Conservation (phyloP, 2,329 filamentous ascomycete species). For the Macroventuria anomochaeta region DNA sequence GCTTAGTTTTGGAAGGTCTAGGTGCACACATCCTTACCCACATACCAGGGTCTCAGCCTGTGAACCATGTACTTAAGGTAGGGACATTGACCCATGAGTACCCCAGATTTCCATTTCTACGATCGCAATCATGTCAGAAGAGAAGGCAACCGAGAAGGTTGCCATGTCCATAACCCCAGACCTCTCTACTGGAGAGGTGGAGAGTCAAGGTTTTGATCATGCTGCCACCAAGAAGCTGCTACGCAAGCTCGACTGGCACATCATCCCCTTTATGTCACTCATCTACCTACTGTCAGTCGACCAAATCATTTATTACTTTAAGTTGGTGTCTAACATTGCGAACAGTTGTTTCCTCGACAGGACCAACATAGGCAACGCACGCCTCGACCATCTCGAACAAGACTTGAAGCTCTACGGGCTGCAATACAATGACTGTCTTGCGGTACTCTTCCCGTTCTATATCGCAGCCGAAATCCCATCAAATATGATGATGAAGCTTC, state of each 20-base stretch:
- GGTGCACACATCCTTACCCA: slow-evolving; percentile 1
- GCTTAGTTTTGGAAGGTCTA: not conserved
- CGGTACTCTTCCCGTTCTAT: slow-evolving; percentile 63
- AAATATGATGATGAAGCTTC: slow-evolving; percentile 62
- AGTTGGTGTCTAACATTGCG: not conserved
- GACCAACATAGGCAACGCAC: slow-evolving; percentile 58
- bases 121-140: slow-evolving; percentile 18
- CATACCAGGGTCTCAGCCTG: slow-evolving; percentile 3
- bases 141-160: slow-evolving; percentile 16
- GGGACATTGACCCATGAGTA: not conserved
- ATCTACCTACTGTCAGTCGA: slow-evolving; percentile 59
- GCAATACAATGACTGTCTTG: slow-evolving; percentile 67
- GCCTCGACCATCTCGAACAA: slow-evolving; percentile 47
- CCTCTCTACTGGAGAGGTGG: slow-evolving; percentile 28
- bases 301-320: not conserved
- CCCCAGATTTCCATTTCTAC: not conserved
- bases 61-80: slow-evolving; percentile 6
- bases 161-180: slow-evolving; percentile 16
- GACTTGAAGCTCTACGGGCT: slow-evolving; percentile 46
- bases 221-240: slow-evolving; percentile 59
- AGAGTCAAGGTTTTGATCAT: slow-evolving; percentile 46
- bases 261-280: slow-evolving; percentile 66
- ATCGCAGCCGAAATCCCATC: slow-evolving; percentile 62
- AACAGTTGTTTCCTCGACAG: slow-evolving; percentile 59
- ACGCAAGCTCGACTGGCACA: slow-evolving; percentile 61